Conservation (phyloP, 768 basidiomycete genomes). For the Tephrocybe sp. region DNA sequence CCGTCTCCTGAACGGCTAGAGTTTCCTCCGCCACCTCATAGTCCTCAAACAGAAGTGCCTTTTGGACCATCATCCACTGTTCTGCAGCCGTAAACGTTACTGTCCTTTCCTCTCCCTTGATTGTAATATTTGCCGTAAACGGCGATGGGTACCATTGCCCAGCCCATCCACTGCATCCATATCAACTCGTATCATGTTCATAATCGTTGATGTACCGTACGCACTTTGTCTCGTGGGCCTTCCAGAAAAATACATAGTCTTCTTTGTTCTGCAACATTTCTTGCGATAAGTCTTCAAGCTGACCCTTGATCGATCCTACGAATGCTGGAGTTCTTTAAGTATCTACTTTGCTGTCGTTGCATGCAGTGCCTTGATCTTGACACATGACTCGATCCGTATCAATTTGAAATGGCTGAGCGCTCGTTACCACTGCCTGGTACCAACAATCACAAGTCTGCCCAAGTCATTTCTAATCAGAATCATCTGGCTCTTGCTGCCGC, state of each 20-base stretch:
- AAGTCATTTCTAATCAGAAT: too few relatives aligned
- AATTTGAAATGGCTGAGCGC: too few relatives aligned
- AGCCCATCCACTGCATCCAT: slow-evolving; percentile 40
- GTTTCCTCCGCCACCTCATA: slow-evolving; percentile 40
- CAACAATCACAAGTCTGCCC: too few relatives aligned
- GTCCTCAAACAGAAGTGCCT: slow-evolving; percentile 58
- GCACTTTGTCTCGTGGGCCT: slow-evolving; percentile 40
- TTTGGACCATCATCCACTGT: slow-evolving; percentile 72
- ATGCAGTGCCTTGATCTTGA: too few relatives aligned
- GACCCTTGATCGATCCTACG: too few relatives aligned
- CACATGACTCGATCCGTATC: too few relatives aligned
- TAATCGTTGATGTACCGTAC: slow-evolving; percentile 13
- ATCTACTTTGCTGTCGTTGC: too few relatives aligned
- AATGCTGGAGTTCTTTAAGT: too few relatives aligned
- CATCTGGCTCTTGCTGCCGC: too few relatives aligned
- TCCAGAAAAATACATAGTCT: slow-evolving; percentile 49
- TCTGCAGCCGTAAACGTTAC: slow-evolving; percentile 49
- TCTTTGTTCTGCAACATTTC: too few relatives aligned
- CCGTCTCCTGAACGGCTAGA: slow-evolving; percentile 31
- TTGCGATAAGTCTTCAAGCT: too few relatives aligned
- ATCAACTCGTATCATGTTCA: neutral
- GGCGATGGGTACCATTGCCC: slow-evolving; percentile 50
- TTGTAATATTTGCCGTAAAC: slow-evolving; percentile 38
- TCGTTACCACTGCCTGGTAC: too few relatives aligned
- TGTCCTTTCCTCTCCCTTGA: slow-evolving; percentile 29